These are phyloP conservation scores for Sanghuangporus sanghuang DNA, from an alignment of 1,284 basidiomycete species.

Conservation along the genomic window DNA sequence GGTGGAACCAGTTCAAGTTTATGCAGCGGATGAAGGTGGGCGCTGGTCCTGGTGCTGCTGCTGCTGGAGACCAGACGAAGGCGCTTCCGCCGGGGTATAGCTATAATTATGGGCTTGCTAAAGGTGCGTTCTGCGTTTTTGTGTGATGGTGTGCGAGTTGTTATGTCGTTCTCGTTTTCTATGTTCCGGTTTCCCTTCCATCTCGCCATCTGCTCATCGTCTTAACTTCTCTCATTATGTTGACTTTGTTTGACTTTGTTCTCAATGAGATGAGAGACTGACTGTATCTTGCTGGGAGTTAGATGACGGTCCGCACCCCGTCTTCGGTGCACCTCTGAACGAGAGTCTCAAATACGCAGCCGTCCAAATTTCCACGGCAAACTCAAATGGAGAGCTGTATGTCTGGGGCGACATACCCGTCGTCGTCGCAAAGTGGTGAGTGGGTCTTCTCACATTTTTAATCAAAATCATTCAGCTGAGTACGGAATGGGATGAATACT, in stretches of 20 bases:
- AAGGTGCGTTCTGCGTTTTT: slow-evolving; percentile 28
- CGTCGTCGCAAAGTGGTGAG: slow-evolving; percentile 93
- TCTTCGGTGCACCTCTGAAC: slow-evolving; percentile 84
- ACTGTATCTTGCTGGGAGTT: slow-evolving; percentile 7
- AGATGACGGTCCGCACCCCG: slow-evolving; percentile 38
- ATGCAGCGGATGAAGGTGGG: slow-evolving; percentile 54
- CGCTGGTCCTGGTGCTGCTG: slow-evolving; percentile 29
- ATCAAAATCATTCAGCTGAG: slow-evolving; percentile 6
- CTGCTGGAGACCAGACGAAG: background rate
- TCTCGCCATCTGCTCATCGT: background rate
- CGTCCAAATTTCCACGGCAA: slow-evolving; percentile 93
- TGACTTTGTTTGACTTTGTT: background rate
- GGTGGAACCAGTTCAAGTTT: slow-evolving; percentile 78
- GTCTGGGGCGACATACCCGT: slow-evolving; percentile 95
- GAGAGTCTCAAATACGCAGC: slow-evolving; percentile 84
- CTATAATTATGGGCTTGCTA: slow-evolving; percentile 15
- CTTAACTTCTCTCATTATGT: background rate
- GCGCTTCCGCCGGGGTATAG: slow-evolving; percentile 6
- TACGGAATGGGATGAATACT: slow-evolving; percentile 7
- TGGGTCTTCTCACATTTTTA: slow-evolving; percentile 22
- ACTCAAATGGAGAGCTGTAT: slow-evolving; percentile 75
- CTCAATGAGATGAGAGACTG: background rate
- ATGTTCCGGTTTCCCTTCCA: slow-evolving; percentile 23
- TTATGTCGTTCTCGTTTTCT: slow-evolving; percentile 9
- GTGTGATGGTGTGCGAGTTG: background rate